Conservation (phyloP, 164 flowering plant genomes). For the Kalanchoe fedtschenkoi region DNA sequence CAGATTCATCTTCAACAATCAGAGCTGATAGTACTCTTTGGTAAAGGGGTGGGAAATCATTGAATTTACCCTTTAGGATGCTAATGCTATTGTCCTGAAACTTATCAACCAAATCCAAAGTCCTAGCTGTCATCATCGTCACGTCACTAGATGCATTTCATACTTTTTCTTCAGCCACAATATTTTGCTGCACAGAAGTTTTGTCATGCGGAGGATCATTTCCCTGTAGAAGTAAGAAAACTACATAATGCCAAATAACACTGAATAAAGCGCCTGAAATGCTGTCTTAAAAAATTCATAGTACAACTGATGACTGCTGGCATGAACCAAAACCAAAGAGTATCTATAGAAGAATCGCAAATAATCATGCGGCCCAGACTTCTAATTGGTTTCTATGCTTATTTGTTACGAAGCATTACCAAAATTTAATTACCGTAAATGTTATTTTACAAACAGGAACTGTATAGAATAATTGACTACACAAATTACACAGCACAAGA, state of each 20-base stretch:
- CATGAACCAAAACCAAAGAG: not conserved
- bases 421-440: too few relatives aligned
- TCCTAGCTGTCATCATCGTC: slow-evolving; percentile 15
- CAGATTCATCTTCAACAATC: slow-evolving; percentile 61
- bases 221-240: slow-evolving; percentile 20
- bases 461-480: too few relatives aligned
- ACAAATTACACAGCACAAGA: too few relatives aligned
- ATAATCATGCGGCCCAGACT: not conserved
- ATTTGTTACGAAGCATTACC: not conserved
- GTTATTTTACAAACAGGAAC: too few relatives aligned
- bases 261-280: not conserved
- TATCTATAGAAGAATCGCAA: not conserved
- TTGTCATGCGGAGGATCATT: slow-evolving; percentile 20
- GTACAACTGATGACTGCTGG: not conserved
- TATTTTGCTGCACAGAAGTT: slow-evolving; percentile 16
- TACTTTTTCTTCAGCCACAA: slow-evolving; percentile 24
- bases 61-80: slow-evolving; percentile 20
- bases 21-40: slow-evolving; percentile 80
- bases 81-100: slow-evolving; percentile 20
- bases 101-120: slow-evolving; percentile 18
- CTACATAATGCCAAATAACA: not conserved
- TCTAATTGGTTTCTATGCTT: not conserved
- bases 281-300: not conserved
- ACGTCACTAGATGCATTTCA: slow-evolving; percentile 16
- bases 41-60: slow-evolving; percentile 44